Evolutionary conservation across 2,329 filamentous ascomycete genomes (phyloP).

Genomic region (Tolypocladium pustulatum): DNA sequence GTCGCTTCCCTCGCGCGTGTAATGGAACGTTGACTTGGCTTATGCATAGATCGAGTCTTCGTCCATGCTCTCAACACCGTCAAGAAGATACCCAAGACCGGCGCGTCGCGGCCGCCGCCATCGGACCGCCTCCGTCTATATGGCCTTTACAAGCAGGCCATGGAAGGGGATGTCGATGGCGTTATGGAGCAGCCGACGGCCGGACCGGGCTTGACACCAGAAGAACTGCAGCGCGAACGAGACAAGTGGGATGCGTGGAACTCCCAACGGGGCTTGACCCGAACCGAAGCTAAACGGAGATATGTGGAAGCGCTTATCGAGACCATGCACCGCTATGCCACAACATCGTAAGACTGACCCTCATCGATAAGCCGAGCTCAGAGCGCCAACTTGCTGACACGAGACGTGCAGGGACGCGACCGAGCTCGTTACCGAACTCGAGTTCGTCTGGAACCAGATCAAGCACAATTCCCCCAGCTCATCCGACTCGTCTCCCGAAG

Average conservation of each 20-base stretch:
- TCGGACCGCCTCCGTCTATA: conserved; percentile 82
- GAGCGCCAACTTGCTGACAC: not conserved
- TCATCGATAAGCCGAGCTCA: not conserved
- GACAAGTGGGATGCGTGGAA: conserved; percentile 94
- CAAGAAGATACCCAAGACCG: conserved; percentile 92
- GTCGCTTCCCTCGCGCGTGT: not conserved
- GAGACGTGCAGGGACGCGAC: conserved; percentile 52
- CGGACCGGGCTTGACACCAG: conserved; percentile 33
- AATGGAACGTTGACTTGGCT: conserved; percentile 1
- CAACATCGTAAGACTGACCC: conserved; percentile 52
- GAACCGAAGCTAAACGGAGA: conserved; percentile 85
- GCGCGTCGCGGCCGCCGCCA: conserved; percentile 77
- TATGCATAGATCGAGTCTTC: conserved; percentile 76
- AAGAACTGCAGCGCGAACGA: conserved; percentile 48
- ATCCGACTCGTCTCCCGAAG: conserved; percentile 44
- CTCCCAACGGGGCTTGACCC: conserved; percentile 67
- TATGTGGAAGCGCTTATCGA: conserved; percentile 93
- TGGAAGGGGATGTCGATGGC: conserved; percentile 94
- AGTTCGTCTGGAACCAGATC: conserved; percentile 98
- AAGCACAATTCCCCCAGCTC: conserved; percentile 70
- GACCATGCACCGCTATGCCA: conserved; percentile 94
- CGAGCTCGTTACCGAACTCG: conserved; percentile 86
- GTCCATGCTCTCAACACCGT: conserved; percentile 98
- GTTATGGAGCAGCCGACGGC: conserved; percentile 74
- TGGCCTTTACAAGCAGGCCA: conserved; percentile 97